These are phyloP conservation scores for Daldinia concentrica DNA, from an alignment of 495 filamentous ascomycete species.

Conservation along the genomic window DNA sequence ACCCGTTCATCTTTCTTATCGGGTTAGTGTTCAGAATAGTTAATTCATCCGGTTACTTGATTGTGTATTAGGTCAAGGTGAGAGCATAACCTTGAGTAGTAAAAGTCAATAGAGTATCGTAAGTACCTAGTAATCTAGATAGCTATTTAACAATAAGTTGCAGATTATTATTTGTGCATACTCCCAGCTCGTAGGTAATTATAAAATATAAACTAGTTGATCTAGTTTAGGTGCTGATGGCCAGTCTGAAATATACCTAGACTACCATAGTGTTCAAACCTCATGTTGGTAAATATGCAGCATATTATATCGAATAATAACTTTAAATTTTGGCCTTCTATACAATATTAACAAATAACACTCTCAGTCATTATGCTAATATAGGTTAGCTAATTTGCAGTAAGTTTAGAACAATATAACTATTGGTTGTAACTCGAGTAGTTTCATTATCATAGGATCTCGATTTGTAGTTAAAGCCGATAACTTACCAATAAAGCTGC, in stretches of 20 bases:
- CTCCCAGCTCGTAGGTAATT: not conserved
- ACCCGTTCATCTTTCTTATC: not conserved
- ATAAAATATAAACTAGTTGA: not conserved
- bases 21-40: not conserved
- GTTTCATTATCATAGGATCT: not conserved
- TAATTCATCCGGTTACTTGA: not conserved
- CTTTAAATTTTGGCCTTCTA: not conserved
- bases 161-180: not conserved
- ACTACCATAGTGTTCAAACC: not conserved
- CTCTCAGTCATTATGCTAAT: not conserved
- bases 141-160: not conserved
- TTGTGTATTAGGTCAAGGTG: not conserved
- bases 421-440: not conserved
- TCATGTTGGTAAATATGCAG: not conserved
- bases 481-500: not conserved
- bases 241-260: not conserved
- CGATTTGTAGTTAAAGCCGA: not conserved
- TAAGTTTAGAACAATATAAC: not conserved
- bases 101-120: not conserved
- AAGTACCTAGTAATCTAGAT: not conserved
- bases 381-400: not conserved
- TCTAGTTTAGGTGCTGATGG: not conserved
- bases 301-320: not conserved
- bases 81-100: not conserved
- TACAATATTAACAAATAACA: not conserved